These are phyloP conservation scores for Pythium vanterpoolii DNA, from an alignment of 352 stramenopile genomes.

Conservation along the genomic window DNA sequence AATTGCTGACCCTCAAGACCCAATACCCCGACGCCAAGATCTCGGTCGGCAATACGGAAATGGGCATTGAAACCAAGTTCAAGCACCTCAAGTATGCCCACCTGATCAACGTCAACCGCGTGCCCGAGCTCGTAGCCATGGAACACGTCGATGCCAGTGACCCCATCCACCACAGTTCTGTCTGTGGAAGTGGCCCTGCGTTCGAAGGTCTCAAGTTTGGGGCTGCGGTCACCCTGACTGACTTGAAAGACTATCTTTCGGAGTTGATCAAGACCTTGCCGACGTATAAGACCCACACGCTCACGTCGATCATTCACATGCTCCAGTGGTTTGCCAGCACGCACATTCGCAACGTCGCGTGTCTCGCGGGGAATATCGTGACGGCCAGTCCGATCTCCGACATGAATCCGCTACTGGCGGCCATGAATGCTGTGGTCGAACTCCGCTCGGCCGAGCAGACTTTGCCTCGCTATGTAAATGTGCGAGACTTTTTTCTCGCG, in stretches of 20 bases:
- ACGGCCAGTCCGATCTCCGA: constrained; percentile 97
- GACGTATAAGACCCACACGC: constrained; percentile 42
- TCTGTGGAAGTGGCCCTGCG: constrained; percentile 25
- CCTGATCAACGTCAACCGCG: constrained; percentile 66
- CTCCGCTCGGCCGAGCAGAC: constrained; percentile 32
- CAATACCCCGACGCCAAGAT: constrained; percentile 88
- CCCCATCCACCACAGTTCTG: constrained; percentile 54
- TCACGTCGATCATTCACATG: constrained; percentile 81
- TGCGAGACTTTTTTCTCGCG: constrained; percentile 93
- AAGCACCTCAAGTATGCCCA: constrained; percentile 83
- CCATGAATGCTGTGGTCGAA: constrained; percentile 77
- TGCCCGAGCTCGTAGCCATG: constrained; percentile 59
- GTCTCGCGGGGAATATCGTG: constrained; percentile 95
- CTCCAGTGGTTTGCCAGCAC: constrained; percentile 97
- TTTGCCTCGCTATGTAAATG: constrained; percentile 39
- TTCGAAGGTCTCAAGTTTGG: constrained; percentile 78
- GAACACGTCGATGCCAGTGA: constrained; percentile 34
- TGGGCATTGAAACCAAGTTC: constrained; percentile 96
- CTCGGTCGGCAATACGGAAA: constrained; percentile 96
- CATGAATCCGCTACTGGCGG: constrained; percentile 95
- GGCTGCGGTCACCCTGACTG: constrained; percentile 70
- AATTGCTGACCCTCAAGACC: constrained; percentile 88
- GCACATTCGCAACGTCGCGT: constrained; percentile 97
- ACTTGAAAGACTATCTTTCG: constrained; percentile 64
- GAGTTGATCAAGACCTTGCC: constrained; percentile 33